Base-by-base conservation (phyloP, 75 land plant genomes). In the Larix kaempferi region DNA sequence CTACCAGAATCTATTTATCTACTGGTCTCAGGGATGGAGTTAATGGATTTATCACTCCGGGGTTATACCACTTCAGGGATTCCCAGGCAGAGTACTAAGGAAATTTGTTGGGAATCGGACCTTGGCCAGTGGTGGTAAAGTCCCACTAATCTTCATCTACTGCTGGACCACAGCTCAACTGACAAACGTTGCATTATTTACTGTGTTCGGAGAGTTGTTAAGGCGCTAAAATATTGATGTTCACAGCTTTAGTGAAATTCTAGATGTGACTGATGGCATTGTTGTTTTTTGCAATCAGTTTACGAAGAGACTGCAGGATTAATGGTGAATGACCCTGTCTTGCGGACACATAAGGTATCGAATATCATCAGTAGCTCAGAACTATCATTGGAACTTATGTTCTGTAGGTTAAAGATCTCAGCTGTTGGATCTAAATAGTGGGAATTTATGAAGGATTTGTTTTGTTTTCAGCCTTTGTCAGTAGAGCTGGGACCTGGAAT, bases 401-500 rank as follows among this genome's bases (percentile, higher is more conserved):
- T 35, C 16, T 16, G 71, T 59, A 59, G 26, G 7, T 23, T 8
- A 59, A 19, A 59, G 22, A 69, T 16, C 22, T 41, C 39, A n/a
- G 73, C 52, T 39, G 52, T 69, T 7, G 73, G 73, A 19, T 41
- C 21, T 69, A 69, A 39, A 69, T 69, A 29, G 49, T 69, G 19
- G 49, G 39, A 69, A 54, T 27, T 78, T 23, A 41, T 52, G 49
- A 71, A 23, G 44, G 15, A 41, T 60, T 41, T 22, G 23, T 69
- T 56, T 35, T 76, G 35, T 59, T 44, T 80, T 37, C 94, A 98
- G 99, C 99, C 99, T 61, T 82, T 98, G 15, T 98, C 99, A 12
- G 99, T 95, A 76, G 99, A 98, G 85, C 81, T 98, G 75, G 99
- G 99, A 74, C 99, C 99, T 84, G 99, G 99, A 76, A 98, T 98